phyloP scores from a whole-genome alignment of 306 rosid genomes.

The Cicer bijugum region DNA sequence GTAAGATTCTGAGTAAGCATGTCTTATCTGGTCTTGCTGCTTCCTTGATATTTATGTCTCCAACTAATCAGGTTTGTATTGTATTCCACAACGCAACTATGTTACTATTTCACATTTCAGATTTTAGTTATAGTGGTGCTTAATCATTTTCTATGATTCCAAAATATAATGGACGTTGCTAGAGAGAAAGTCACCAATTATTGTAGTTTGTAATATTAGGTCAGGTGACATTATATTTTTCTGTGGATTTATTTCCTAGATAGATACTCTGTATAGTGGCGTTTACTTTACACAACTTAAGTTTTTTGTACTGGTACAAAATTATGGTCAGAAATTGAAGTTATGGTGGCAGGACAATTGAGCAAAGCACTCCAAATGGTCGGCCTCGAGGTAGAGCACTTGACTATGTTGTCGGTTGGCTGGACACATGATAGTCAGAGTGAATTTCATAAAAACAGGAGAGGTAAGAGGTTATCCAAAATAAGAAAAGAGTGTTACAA shows the following conservation, averaged over 20 bases:
- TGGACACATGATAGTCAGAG: no score
- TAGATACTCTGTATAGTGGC: neutral
- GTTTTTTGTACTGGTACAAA: no score
- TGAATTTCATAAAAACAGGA: no score
- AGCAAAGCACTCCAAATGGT: no score
- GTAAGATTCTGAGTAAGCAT: constrained; percentile 62
- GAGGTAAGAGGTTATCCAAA: no score
- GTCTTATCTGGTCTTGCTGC: constrained; percentile 74
- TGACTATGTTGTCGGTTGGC: no score
- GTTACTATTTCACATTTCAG: constrained; percentile 15
- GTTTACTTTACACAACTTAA: no score
- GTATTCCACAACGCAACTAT: constrained; percentile 24
- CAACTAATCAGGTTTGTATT: constrained; percentile 67
- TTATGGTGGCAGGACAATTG: no score
- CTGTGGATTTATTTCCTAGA: constrained; percentile 6
- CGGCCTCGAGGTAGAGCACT: no score
- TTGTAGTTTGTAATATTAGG: neutral
- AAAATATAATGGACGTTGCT: neutral
- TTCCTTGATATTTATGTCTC: constrained; percentile 71
- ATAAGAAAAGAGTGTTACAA: no score
- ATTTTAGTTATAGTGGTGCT: constrained; percentile 7
- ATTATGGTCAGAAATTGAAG: no score
- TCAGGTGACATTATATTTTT: constrained; percentile 14
- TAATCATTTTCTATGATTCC: constrained; percentile 16
- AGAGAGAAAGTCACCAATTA: neutral